Evolutionary conservation across 2,329 filamentous ascomycete species (phyloP), one percentile per base, ranked within the genome.

Genomic region (Fusarium nygamai): DNA sequence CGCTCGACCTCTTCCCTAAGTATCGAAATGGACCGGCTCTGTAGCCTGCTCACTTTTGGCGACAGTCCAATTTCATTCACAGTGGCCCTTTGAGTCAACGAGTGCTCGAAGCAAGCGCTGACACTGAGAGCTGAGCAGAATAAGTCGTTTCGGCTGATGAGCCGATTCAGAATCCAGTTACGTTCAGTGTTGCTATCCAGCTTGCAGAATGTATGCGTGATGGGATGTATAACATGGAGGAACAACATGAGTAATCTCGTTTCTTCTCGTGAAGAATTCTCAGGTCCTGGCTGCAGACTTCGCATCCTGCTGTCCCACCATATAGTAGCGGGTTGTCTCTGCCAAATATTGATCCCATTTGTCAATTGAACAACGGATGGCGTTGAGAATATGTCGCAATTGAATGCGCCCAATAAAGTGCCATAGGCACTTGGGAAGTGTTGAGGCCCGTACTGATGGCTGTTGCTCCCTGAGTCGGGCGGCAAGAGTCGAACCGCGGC

Each of bases 261-360:
- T 51, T 60, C 44, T 33, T 60, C 57, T 60, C 33, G 43, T 17
- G 34, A 60, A 13, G 43, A 39, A 6, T 17, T 4, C n/a, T 60
- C 33, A 9, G 34, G 27, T 39, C 57, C 57, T 2, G 57, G 57
- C 17, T 29, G 57, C 16, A 60, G 17, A 19, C 57, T 60, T 38
- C n/a, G 57, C 57, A 60, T 60, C 11, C 43, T 60, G 34, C 43
- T 60, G 7, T 50, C 57, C 57, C 57, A 60, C 44, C 57, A 60
- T 7, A 60, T 60, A 17, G 57, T 60, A 14, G 51, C 43, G 12
- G 57, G 57, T 1, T 38, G 57, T 19, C 57, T 27, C 27, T 60
- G 44, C 57, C 57, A 60, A 17, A 60, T 60, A 16, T 60, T 60
- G 10, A 33, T 19, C 8, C 34, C 57, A 33, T 8, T 60, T 38